Evolutionary conservation across 495 filamentous ascomycete species (phyloP), one percentile per base, ranked within the genome.

Genomic region (Evernia prunastri): DNA sequence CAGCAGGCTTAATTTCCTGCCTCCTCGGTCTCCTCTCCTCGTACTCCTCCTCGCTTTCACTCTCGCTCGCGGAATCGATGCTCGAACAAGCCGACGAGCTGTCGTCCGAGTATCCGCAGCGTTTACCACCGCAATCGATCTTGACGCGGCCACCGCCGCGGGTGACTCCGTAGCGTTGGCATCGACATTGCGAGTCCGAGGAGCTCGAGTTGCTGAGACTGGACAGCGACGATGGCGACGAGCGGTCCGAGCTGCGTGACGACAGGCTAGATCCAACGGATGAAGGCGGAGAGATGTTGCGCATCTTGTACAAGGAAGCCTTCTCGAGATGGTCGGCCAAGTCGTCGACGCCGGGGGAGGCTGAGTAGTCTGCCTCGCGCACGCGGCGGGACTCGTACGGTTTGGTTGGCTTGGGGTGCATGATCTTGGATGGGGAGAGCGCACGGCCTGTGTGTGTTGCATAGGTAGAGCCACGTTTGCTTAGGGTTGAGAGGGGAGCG

Each of bases 101-200:
- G 68, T 86, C 82, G 64, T 82, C 81, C 17, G 51, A 54, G 78
- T 89, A 92, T 64, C 89, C 88, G 75, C 92, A 96, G 72, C 91
- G 86, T 64, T 83, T 78, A 66, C 92, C 92, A 53, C 91, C 91
- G 70, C 92, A 96, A 82, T 96, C 92, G 66, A 96, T 85, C 83
- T 91, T 94, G 83, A 96, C 88, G 63, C 91, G 84, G 72, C 92
- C 88, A 65, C 92, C 92, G 78, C 86, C 86, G 77, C 91, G 89
- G 63, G 92, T 97, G 81, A 97, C 95, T 62, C 92, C 92, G 80
- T 94, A 97, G 80, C 92, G 90, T 70, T 97, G 90, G 77, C 92
- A 96, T 65, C 84, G 89, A 77, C 92, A 96, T 64, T 84, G 87
- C 82, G 92, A 97, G 72, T 78, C 80, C 63, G 77, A 72, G 45